phyloP scores from a whole-genome alignment of 2,329 filamentous ascomycete species.

The Elsinoe australis region DNA sequence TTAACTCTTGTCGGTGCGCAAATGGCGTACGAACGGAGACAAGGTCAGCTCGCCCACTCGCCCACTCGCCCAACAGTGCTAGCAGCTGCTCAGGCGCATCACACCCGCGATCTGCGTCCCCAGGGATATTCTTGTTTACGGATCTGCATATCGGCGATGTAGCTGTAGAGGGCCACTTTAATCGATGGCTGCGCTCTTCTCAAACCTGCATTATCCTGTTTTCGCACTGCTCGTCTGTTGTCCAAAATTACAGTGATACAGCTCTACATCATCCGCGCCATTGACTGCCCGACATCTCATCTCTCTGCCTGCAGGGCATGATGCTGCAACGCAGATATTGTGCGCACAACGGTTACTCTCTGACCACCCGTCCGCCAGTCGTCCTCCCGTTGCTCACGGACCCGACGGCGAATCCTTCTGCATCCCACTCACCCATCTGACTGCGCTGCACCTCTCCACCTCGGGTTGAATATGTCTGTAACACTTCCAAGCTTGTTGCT shows the following conservation, averaged over 20 bases:
- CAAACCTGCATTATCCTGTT: too few species aligned
- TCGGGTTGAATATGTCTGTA: constrained; percentile 4
- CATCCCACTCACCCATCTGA: neutral
- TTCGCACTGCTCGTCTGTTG: too few species aligned
- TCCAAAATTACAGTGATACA: too few species aligned
- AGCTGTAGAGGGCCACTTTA: constrained; percentile 15
- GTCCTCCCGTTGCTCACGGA: neutral
- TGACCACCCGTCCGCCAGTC: constrained; percentile 13
- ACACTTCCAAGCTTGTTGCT: constrained; percentile 13
- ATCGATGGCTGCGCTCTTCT: too few species aligned
- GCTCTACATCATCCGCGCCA: constrained; percentile 10
- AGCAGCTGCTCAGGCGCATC: neutral
- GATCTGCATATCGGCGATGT: constrained; percentile 17
- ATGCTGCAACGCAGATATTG: constrained; percentile 16
- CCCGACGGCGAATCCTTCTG: constrained; percentile 5
- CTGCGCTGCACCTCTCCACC: neutral
- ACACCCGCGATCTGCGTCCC: constrained; percentile 14
- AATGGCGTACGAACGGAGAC: too few species aligned
- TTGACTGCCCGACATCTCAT: neutral
- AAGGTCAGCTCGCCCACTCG: too few species aligned
- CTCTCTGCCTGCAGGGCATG: constrained; percentile 11
- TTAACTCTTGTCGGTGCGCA: neutral
- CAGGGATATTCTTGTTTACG: constrained; percentile 17
- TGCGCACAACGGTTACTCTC: constrained; percentile 14
- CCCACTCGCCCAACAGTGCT: too few species aligned